Evolutionary conservation across 2,329 filamentous ascomycete genomes (phyloP).

Genomic region (Periconia sp.): DNA sequence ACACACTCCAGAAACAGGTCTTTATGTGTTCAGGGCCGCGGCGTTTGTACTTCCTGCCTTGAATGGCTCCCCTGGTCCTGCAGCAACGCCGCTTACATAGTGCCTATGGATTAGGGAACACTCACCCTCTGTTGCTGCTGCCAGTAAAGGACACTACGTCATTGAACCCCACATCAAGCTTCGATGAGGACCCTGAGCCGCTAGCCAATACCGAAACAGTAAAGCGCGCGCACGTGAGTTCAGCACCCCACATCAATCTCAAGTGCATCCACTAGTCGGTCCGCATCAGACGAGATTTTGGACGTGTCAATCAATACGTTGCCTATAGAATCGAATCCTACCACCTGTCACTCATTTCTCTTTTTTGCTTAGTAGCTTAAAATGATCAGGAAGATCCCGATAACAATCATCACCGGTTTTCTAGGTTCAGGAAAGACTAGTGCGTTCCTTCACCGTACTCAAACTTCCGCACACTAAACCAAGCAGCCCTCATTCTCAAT

Average conservation of each 20-base stretch:
- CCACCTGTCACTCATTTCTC: not conserved
- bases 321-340: not conserved
- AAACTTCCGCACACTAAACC: constrained; percentile 39
- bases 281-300: not conserved
- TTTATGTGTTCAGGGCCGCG: constrained; percentile 14
- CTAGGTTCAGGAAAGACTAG: constrained; percentile 93
- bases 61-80: not conserved
- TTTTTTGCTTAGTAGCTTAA: not conserved
- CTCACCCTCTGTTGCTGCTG: not conserved
- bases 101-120: not conserved
- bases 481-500: constrained; percentile 75
- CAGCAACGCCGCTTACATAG: not conserved
- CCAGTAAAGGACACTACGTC: too few species aligned
- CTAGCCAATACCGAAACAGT: constrained; percentile 1
- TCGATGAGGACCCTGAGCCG: constrained; percentile 1
- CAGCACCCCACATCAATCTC: too few species aligned
- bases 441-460: constrained; percentile 16
- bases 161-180: too few species aligned
- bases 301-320: not conserved
- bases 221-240: constrained; percentile 9
- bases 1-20: constrained; percentile 8
- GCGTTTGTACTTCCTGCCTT: constrained; percentile 2
- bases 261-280: too few species aligned
- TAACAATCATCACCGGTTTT: constrained; percentile 96
- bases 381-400: constrained; percentile 61